Percentiles rank a stretch among this genome's conserved stretches.
phyloP scores from a whole-genome alignment of 225 moss, liverwort and hornwort species.

The Asterella californica region DNA sequence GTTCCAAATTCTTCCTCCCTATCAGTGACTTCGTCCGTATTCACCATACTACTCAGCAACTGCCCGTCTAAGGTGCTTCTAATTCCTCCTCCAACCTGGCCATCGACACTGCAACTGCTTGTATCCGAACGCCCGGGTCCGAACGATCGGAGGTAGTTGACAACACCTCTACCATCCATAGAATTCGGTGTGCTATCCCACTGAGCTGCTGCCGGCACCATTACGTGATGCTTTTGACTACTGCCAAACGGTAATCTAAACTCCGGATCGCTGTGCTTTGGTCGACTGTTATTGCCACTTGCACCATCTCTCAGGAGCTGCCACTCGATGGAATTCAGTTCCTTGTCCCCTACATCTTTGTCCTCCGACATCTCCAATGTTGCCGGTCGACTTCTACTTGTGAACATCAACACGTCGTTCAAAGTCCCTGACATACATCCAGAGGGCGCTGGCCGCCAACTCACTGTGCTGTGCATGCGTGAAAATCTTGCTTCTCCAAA shows the following conservation, averaged over 20 bases:
- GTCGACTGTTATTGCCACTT: conserved; percentile 14
- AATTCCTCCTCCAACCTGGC: conserved; percentile 22
- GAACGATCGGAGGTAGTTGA: conserved; percentile 37
- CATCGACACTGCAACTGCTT: conserved; percentile 20
- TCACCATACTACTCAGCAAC: conserved; percentile 20
- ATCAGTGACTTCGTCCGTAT: conserved; percentile 19
- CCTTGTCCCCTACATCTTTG: conserved; percentile 23
- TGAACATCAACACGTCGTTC: conserved; percentile 39
- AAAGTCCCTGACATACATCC: conserved; percentile 43
- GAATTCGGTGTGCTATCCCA: conserved; percentile 31
- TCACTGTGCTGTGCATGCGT: conserved; percentile 13
- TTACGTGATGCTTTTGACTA: conserved; percentile 11
- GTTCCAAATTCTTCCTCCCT: conserved; percentile 31
- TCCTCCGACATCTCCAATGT: conserved; percentile 19
- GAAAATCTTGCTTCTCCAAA: conserved; percentile 7
- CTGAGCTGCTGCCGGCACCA: conserved; percentile 11
- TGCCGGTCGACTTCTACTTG: conserved; percentile 16
- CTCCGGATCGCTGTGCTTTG: conserved; percentile 25
- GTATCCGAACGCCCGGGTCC: conserved; percentile 31
- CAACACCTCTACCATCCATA: conserved; percentile 11
- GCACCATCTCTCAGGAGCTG: conserved; percentile 35
- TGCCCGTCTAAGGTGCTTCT: conserved; percentile 26
- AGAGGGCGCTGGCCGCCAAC: conserved; percentile 27
- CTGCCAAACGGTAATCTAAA: conserved; percentile 22
- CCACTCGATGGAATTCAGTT: conserved; percentile 34